Evolutionary conservation across 768 basidiomycete species (phyloP).

Genomic region (Suillus placidus): DNA sequence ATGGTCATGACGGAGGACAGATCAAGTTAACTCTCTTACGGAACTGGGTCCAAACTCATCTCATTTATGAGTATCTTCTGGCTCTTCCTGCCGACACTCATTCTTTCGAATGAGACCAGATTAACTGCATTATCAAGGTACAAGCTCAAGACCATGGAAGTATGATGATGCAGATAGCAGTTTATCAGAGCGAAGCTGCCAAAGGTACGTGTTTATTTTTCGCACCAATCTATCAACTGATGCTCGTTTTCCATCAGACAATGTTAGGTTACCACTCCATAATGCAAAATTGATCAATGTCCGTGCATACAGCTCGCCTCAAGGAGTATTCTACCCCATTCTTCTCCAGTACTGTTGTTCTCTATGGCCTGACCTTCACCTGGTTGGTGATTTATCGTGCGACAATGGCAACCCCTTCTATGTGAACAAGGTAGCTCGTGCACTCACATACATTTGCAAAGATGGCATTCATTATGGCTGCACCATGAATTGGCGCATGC

Average conservation of each 20-base stretch:
- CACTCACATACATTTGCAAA: slow-evolving; percentile 5
- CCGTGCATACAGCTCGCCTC: not conserved
- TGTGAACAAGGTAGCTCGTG: not conserved
- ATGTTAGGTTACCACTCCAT: not conserved
- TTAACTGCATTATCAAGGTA: slow-evolving; percentile 18
- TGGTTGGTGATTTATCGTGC: not conserved
- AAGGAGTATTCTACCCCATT: not conserved
- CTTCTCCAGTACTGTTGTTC: not conserved
- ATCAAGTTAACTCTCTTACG: slow-evolving; percentile 35
- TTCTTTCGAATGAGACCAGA: slow-evolving; percentile 10
- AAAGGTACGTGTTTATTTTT: not conserved
- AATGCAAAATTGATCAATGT: not conserved
- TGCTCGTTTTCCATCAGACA: not conserved
- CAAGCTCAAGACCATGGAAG: slow-evolving; percentile 14
- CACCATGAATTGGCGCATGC: not conserved
- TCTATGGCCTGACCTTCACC: not conserved
- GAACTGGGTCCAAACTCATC: slow-evolving; percentile 30
- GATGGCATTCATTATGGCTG: slow-evolving; percentile 6
- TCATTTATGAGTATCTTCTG: slow-evolving; percentile 27
- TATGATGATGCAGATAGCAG: not conserved
- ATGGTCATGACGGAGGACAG: slow-evolving; percentile 32
- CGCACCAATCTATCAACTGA: not conserved
- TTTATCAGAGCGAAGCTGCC: not conserved
- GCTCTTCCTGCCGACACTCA: slow-evolving; percentile 19
- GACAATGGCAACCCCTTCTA: slow-evolving; percentile 2